Evolutionary conservation across 2,329 filamentous ascomycete genomes (phyloP), one percentile per base, ranked within the genome.

Genomic region (Epichloe uncinata): DNA sequence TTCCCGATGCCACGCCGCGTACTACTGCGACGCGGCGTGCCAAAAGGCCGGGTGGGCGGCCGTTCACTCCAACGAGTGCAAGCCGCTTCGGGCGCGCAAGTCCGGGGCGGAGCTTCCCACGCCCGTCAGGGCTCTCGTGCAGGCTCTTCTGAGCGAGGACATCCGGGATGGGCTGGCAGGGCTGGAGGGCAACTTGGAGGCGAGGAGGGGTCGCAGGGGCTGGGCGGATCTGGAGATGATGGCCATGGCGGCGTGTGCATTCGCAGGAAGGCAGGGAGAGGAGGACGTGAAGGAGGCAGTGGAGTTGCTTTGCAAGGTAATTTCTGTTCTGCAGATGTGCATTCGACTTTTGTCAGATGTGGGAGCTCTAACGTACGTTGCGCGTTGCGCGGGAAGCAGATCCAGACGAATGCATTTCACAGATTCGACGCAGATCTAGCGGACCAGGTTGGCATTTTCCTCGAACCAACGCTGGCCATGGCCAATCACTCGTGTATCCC

Each of bases 331-430:
- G 3, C 26, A 22, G 3, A 13, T 1, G 5, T 13, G 7, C 2
- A 3, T 30, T 30, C 8, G 30, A 30, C 30, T 30, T 30, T 30
- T 0, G 3, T 30, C 30, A 30, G 26, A 30, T 30, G 26, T 4
- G 3, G 26, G 9, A 30, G 30, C 30, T 30, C 30, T 30, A 30
- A 30, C 30, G 30, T 30, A 30, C 3, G 30, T 11, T 30, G 9
- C 30, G 30, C 30, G 3, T 30, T 11, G 4, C 30, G 30, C 30
- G 9, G 9, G 11, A 11, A 30, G 18, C 51, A 82, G 78, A 72
- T 81, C 52, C 71, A 79, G 59, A 78, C 78, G 37, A 84, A 84
- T 62, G 71, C 77, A 4, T 83, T 83, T 59, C 76, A 78, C 57
- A 67, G 75, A 48, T 67, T 68, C 26, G 77, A 81, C 48, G 61